A percentile compares a stretch with the other conserved stretches of the same genome.
phyloP scores from a whole-genome alignment of 148 eudicot species.

The Vaccinium myrtillus region DNA sequence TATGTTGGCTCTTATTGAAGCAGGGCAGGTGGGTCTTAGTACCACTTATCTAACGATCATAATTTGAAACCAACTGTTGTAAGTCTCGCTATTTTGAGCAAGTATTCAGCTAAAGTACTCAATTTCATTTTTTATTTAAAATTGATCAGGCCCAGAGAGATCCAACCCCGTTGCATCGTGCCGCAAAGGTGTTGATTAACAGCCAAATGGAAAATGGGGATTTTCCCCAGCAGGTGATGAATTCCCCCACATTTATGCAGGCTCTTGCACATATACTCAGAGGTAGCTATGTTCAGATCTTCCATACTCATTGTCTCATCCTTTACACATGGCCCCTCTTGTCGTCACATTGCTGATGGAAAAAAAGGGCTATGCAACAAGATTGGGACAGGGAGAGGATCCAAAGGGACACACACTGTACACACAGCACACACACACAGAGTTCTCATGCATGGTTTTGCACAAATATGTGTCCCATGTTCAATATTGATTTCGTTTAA shows the following conservation, averaged over 20 bases:
- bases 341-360: too few relatives aligned
- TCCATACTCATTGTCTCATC: too few relatives aligned
- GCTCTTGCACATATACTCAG: neutral
- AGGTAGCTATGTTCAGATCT: too few relatives aligned
- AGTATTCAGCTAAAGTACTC: neutral
- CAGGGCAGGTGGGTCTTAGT: constrained; percentile 28
- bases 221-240: neutral
- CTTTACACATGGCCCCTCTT: too few relatives aligned
- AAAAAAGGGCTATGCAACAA: too few relatives aligned
- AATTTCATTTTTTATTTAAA: neutral
- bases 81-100: neutral
- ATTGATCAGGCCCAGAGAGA: neutral
- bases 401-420: too few relatives aligned
- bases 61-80: neutral
- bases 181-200: neutral
- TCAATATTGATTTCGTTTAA: too few relatives aligned
- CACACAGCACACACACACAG: too few relatives aligned
- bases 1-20: constrained; percentile 40
- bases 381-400: too few relatives aligned
- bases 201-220: neutral
- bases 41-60: neutral
- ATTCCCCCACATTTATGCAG: neutral
- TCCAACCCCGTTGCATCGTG: neutral
- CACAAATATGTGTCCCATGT: too few relatives aligned
- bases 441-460: too few relatives aligned